Base-by-base conservation (phyloP, 1,284 basidiomycete genomes). In the Marasmius sp. region DNA sequence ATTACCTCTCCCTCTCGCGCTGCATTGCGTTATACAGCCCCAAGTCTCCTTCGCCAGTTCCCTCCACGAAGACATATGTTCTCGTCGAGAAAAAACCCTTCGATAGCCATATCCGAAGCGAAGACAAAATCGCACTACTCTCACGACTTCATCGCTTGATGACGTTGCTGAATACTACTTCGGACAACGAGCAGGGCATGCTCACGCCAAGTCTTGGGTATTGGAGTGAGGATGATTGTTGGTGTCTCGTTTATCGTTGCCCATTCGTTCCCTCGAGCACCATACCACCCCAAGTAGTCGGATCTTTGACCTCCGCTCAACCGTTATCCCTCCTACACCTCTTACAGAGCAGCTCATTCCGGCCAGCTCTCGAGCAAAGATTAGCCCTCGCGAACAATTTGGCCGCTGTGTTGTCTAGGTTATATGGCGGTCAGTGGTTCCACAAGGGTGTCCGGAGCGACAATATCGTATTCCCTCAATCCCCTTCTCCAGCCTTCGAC, bases 81-180 rank as follows among this genome's bases (percentile, higher is more conserved):
- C 50, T 62, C 20, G 47, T 62, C 16, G 61, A 62, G 34, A 62
- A 59, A 36, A 62, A 62, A 49, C 43, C 34, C n/a, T 62, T 58
- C n/a, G 22, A 51, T n/a, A n/a, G 49, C 18, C 38, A 54, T n/a
- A 53, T 58, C 14, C 49, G 51, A 10, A 53, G 39, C 8, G 51
- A 55, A 33, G 49, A 62, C 18, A 51, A 38, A 11, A 57, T 51
- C 12, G 18, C 37, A 16, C 50, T 62, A 12, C 57, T 51, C 39
- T 36, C 36, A 6, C 61, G 61, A 10, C 43, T 62, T 14, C 50
- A 54, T 20, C 45, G 55, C 14, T 50, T 62, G 16, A 62, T 62
- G 20, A 49, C 20, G 9, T 34, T 62, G 10, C 41, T 62, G 43
- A 62, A 62, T 18, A 45, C 57, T 18, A 36, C 61, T 9, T 37